Evolutionary conservation across 768 basidiomycete genomes (phyloP), one percentile per base, ranked within the genome.

Genomic region (Rhizopogon roseolus): DNA sequence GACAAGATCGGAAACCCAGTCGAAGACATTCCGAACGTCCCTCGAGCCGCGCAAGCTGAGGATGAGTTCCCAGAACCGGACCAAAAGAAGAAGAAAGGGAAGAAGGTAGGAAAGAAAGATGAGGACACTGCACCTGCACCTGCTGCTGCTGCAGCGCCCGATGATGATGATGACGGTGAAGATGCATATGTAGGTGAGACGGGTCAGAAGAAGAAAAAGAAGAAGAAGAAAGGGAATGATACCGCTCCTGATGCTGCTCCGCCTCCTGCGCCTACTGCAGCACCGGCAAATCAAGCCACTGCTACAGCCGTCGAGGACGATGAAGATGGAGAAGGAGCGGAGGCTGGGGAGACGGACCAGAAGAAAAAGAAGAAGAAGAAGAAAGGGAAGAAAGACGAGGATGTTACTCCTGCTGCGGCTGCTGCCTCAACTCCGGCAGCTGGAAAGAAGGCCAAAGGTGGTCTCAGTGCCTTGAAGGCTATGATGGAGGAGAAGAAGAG

Each of bases 401-500:
- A 87, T 58, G 80, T 80, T 58, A 76, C 82, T 6, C 77, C 84
- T 17, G 76, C 82, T 6, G 77, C 84, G n/a, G 80, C 81, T 11
- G 64, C 73, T 19, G 66, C 72, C 10, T 64, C 73, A 5, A 60
- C 62, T 13, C 38, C 61, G 1, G 56, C 73, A n/a, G 72, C 79
- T 39, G 61, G 73, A 16, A 67, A 69, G 40, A 89, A 89, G 71
- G 91, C 90, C 76, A 90, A 88, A 68, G 81, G 78, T 9, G 90
- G 84, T 52, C 77, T 99, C 57, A 79, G 87, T 55, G 94, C 91
- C 3, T 69, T 98, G 68, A 90, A 82, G 71, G 93, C 92, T 28
- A 73, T 94, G 69, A 87, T 98, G 87, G 94, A 95, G 64, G 90
- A 91, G 72, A 91, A 92, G 79, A 90, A 88, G 69, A 76, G 86